phyloP scores from a whole-genome alignment of 768 basidiomycete species.

The Baorangia bicolor region DNA sequence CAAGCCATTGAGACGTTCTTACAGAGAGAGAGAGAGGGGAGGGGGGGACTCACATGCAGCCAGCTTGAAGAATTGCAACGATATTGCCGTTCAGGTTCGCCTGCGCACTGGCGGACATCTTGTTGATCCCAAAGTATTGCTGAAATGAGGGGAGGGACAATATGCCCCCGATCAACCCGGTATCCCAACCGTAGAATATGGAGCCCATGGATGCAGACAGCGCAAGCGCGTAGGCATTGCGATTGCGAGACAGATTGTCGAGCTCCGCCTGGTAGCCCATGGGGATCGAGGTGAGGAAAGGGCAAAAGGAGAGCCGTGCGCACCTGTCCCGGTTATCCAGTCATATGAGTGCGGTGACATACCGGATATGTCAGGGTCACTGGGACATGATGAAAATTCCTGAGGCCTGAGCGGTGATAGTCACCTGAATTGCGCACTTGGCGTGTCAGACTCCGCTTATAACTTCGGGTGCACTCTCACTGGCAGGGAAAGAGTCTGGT shows the following conservation, averaged over 20 bases:
- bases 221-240: slow-evolving; percentile 47
- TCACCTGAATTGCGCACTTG: not conserved
- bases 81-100: slow-evolving; percentile 50
- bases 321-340: too few relatives aligned
- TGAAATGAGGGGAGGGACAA: slow-evolving; percentile 47
- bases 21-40: not conserved
- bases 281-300: not conserved
- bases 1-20: not conserved
- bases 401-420: not conserved
- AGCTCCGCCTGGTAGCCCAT: slow-evolving; percentile 32
- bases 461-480: not conserved
- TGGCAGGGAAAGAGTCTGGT: too few relatives aligned
- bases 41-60: slow-evolving; percentile 41
- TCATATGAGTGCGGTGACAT: not conserved
- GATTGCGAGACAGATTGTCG: slow-evolving; percentile 30
- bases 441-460: not conserved
- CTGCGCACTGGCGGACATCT: slow-evolving; percentile 34
- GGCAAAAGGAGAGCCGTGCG: not conserved
- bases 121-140: slow-evolving; percentile 46
- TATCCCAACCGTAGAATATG: slow-evolving; percentile 51
- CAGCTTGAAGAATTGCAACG: slow-evolving; percentile 49
- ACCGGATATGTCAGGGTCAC: not conserved
- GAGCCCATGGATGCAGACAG: slow-evolving; percentile 47
- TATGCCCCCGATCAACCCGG: slow-evolving; percentile 50
- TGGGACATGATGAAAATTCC: not conserved